phyloP scores from a whole-genome alignment of 495 filamentous ascomycete genomes.

The Xylaria acuta region DNA sequence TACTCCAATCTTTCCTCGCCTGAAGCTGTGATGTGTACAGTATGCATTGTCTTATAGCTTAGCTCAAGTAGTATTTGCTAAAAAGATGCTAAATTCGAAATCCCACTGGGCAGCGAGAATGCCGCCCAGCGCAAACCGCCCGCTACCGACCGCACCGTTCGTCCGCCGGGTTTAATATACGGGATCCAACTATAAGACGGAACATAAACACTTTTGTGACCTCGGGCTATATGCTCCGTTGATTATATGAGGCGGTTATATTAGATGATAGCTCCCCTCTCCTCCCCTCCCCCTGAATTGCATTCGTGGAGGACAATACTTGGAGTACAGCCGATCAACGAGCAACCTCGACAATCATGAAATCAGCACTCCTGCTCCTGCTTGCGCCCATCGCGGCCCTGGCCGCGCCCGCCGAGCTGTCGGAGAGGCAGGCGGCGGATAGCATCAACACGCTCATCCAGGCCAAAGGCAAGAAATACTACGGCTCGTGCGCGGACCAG shows the following conservation, averaged over 20 bases:
- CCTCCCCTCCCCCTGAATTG: neutral
- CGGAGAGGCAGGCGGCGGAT: conserved; percentile 46
- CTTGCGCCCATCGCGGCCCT: conserved; percentile 44
- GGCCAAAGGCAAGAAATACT: conserved; percentile 68
- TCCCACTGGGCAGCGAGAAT: neutral
- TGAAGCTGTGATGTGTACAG: neutral
- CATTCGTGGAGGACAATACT: neutral
- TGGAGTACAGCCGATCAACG: neutral
- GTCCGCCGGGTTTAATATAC: neutral
- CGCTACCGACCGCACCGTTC: neutral
- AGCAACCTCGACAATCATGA: conserved; percentile 42
- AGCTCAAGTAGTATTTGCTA: neutral
- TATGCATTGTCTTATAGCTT: neutral
- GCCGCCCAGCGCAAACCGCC: too few relatives aligned
- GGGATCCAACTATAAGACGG: conserved; percentile 9
- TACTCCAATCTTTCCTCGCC: neutral
- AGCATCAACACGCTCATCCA: conserved; percentile 63
- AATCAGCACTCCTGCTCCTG: conserved; percentile 46
- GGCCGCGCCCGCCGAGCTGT: conserved; percentile 41
- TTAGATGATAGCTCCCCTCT: conserved; percentile 3
- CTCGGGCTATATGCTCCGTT: conserved; percentile 24
- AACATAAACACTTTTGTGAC: conserved; percentile 18
- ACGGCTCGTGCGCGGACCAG: conserved; percentile 62
- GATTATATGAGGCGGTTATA: conserved; percentile 8
- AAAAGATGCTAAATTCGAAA: neutral